Percentiles rank a stretch among this genome's conserved stretches.
phyloP scores from a whole-genome alignment of 2,329 filamentous ascomycete species.

The Sporothrix inflata region DNA sequence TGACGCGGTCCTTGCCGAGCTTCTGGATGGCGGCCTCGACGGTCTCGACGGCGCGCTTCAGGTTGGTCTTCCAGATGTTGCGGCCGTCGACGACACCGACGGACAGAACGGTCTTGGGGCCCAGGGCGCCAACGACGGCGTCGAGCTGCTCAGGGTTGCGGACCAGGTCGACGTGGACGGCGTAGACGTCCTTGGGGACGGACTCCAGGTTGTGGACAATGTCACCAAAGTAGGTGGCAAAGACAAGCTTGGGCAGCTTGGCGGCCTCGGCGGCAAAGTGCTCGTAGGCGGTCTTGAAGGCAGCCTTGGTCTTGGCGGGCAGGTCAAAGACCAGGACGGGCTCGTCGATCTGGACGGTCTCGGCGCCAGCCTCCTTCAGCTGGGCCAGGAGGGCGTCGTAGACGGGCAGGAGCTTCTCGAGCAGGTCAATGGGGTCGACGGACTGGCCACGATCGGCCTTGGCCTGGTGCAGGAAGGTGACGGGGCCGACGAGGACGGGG shows the following conservation, averaged over 20 bases:
- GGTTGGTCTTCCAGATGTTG: conserved; percentile 99
- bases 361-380: conserved; percentile 94
- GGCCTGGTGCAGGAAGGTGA: conserved; percentile 95
- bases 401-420: conserved; percentile 90
- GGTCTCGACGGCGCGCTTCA: conserved; percentile 89
- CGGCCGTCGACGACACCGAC: conserved; percentile 96
- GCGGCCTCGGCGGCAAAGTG: conserved; percentile 76
- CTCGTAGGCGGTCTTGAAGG: conserved; percentile 98
- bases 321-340: conserved; percentile 95
- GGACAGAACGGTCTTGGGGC: conserved; percentile 87
- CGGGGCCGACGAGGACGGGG: conserved; percentile 91
- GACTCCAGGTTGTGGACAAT: conserved; percentile 98
- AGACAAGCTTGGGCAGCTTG: conserved; percentile 83
- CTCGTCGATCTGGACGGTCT: conserved; percentile 98
- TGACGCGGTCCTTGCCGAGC: conserved; percentile 95
- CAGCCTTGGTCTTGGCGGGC: conserved; percentile 84
- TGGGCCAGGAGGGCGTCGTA: conserved; percentile 91
- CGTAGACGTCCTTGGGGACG: conserved; percentile 77
- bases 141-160: conserved; percentile 98
- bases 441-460: conserved; percentile 97
- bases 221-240: conserved; percentile 99
- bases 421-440: conserved; percentile 89
- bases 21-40: conserved; percentile 90
- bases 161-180: conserved; percentile 92
- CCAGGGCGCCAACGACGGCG: conserved; percentile 78